Evolutionary conservation across 257 asterid genomes (phyloP).

Genomic region (Forsythia suspensa): DNA sequence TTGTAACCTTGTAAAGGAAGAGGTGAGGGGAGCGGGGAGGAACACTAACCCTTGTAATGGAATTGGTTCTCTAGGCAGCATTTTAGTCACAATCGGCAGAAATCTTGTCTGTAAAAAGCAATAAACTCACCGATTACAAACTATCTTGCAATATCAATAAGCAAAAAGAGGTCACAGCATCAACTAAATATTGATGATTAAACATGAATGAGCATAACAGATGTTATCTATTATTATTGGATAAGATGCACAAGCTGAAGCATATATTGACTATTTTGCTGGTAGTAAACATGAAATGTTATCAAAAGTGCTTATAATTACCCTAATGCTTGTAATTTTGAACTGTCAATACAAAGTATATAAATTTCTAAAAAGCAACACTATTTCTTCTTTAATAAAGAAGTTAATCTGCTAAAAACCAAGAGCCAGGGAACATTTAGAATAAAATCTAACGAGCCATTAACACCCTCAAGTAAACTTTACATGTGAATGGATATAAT

Average conservation of each 20-base stretch:
- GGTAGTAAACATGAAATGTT: not conserved
- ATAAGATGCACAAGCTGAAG: not conserved
- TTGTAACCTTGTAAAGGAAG: not conserved
- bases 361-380: not conserved
- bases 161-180: not conserved
- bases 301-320: not conserved
- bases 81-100: conserved; percentile 10
- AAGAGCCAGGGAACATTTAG: not conserved
- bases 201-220: not conserved
- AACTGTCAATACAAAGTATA: not conserved
- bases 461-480: not conserved
- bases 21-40: not conserved
- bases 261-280: not conserved
- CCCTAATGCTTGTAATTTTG: not conserved
- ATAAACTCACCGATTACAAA: not conserved
- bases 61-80: conserved; percentile 8
- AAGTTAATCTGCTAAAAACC: not conserved
- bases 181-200: not conserved
- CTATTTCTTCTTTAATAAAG: not conserved
- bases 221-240: not conserved
- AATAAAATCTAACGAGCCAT: not conserved
- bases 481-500: not conserved
- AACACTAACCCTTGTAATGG: conserved; percentile 21
- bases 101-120: conserved; percentile 17
- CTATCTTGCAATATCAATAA: not conserved